Evolutionary conservation across 805 yeast genomes (phyloP).

Genomic region (Kuraishia hungarica): DNA sequence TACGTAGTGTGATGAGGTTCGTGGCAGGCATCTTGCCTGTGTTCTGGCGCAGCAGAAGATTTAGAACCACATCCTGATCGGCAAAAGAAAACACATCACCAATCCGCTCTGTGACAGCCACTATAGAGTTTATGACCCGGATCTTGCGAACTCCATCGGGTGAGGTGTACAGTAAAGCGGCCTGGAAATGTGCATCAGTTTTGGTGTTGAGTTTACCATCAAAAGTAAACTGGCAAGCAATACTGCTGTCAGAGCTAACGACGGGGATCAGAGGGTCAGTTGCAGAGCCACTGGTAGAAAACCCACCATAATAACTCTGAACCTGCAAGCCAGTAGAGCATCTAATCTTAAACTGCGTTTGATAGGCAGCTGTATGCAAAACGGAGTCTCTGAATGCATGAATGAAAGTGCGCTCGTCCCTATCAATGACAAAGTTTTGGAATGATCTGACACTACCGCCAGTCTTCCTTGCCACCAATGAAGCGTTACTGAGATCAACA

Average conservation of each 20-base stretch:
- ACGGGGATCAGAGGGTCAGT: slow-evolving; percentile 68
- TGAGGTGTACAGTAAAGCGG: slow-evolving; percentile 81
- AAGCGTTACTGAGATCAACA: slow-evolving; percentile 70
- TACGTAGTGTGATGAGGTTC: slow-evolving; percentile 24
- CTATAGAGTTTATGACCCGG: slow-evolving; percentile 76
- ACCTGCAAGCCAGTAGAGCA: slow-evolving; percentile 86
- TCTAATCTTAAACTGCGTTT: slow-evolving; percentile 76
- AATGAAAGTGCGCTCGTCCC: slow-evolving; percentile 62
- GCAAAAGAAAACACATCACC: slow-evolving; percentile 70
- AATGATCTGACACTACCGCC: slow-evolving; percentile 67
- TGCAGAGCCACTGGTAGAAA: slow-evolving; percentile 27
- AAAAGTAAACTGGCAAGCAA: slow-evolving; percentile 65
- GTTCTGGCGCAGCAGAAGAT: slow-evolving; percentile 44
- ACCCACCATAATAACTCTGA: slow-evolving; percentile 60
- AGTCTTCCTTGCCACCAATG: slow-evolving; percentile 50
- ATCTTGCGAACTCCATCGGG: slow-evolving; percentile 70
- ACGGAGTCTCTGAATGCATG: slow-evolving; percentile 51
- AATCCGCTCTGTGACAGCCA: slow-evolving; percentile 69
- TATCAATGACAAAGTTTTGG: slow-evolving; percentile 53
- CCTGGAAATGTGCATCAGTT: slow-evolving; percentile 83
- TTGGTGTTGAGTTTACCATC: slow-evolving; percentile 68
- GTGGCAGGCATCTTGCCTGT: slow-evolving; percentile 29
- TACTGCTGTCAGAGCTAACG: slow-evolving; percentile 50
- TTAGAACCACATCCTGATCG: slow-evolving; percentile 61
- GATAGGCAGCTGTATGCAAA: slow-evolving; percentile 53